A percentile compares a stretch with the other conserved stretches of the same genome.
phyloP scores from a whole-genome alignment of 768 basidiomycete species.

The Kwoniella sp. region DNA sequence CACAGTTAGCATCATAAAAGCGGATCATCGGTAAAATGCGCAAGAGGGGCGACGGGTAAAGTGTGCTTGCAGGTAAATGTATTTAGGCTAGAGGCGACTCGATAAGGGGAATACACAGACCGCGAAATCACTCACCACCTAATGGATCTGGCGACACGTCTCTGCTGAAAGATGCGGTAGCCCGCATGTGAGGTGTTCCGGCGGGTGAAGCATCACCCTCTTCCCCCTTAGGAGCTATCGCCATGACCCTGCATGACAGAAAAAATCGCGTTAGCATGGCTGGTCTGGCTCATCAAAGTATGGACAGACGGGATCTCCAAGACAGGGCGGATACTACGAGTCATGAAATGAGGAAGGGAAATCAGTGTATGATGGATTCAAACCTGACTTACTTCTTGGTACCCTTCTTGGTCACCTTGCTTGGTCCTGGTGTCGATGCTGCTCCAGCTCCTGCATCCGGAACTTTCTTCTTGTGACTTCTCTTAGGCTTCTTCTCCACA shows the following conservation, averaged over 20 bases:
- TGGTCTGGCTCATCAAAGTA: background rate
- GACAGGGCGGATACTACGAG: too few relatives aligned
- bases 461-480: constrained; percentile 34
- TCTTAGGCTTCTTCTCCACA: constrained; percentile 28
- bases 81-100: too few relatives aligned
- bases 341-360: too few relatives aligned
- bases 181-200: constrained; percentile 14
- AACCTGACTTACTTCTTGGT: constrained; percentile 48
- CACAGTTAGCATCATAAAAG: too few relatives aligned
- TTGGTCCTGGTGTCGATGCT: constrained; percentile 25
- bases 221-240: constrained; percentile 27
- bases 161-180: constrained; percentile 20
- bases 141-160: constrained; percentile 36
- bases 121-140: too few relatives aligned
- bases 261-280: background rate
- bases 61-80: too few relatives aligned
- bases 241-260: constrained; percentile 23
- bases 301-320: too few relatives aligned
- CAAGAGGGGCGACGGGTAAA: too few relatives aligned
- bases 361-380: too few relatives aligned
- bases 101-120: too few relatives aligned
- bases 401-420: constrained; percentile 40
- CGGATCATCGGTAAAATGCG: too few relatives aligned
- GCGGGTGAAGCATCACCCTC: constrained; percentile 13
- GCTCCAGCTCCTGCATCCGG: constrained; percentile 17